Base-by-base conservation (phyloP, 305 asterid genomes). In the Plantago coronopus region DNA sequence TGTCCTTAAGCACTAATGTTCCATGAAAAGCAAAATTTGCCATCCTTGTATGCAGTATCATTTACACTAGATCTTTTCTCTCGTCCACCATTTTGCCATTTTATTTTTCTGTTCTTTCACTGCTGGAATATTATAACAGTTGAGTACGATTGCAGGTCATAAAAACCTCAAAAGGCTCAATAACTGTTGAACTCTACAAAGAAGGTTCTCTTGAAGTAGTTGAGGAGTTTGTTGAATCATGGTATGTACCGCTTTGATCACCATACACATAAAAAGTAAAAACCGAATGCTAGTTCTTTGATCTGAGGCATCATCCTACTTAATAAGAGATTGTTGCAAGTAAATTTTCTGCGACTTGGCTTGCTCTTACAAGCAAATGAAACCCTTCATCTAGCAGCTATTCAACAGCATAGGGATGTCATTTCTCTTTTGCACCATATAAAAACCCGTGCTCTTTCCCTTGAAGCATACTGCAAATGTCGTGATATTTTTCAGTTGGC, bases 141-240 rank as follows among this genome's bases (percentile, higher is more conserved):
- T 57, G 40, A 60, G 18, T 48, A 50, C 44, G 61, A 69, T 61
- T 62, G 60, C 76, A 91, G 98, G 82, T 86, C 64, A 78, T 91
- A 60, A 81, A 69, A 50, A 91, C 98, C 18, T 79, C 95, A 42
- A 88, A 88, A 76, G 98, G 98, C 71, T 71, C 76, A 48, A 76
- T 91, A 45, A 81, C 90, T 55, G 95, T 78, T 62, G 95, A 91
- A 76, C 89, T 91, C 45, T 86, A 74, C 86, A 86, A 79, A 71
- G 98, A 91, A 58, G 86, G 95, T 67, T 84, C 96, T 67, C 88
- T 89, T 29, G 95, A 83, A 65, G 81, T 74, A 57, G 88, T 86
- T 68, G 72, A 67, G 59, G 85, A 84, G 64, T 91, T 91, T 77
- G 63, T 86, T 69, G 76, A 74, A 50, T 73, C 83, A 49, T 81